Evolutionary conservation across 768 basidiomycete genomes (phyloP).

Genomic region (Chiua virens): DNA sequence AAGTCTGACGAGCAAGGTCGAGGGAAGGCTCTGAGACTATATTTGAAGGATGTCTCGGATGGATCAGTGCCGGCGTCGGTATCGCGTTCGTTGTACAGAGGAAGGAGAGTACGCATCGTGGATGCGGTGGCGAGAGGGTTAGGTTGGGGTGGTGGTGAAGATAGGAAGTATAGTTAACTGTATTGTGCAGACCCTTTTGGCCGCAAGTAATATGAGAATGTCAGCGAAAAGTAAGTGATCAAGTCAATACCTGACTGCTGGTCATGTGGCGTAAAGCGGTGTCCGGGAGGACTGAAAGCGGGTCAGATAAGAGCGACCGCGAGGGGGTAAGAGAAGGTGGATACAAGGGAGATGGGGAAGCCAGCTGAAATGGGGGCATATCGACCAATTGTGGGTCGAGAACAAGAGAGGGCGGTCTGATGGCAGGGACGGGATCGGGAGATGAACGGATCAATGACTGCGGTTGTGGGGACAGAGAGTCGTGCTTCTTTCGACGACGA

Average conservation of each 20-base stretch:
- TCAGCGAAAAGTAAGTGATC: constrained; percentile 19
- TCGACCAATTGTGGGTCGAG: constrained; percentile 28
- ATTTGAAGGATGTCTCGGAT: constrained; percentile 7
- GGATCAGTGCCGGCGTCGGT: constrained; percentile 12
- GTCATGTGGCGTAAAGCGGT: constrained; percentile 13
- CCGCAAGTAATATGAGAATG: constrained; percentile 23
- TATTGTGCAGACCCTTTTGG: constrained; percentile 21
- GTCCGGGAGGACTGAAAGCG: constrained; percentile 8
- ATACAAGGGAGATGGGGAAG: background rate
- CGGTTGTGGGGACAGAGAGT: background rate
- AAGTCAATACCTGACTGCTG: constrained; percentile 32
- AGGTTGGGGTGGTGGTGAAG: background rate
- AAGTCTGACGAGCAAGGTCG: constrained; percentile 66
- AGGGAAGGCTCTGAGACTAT: constrained; percentile 62
- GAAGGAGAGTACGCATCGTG: constrained; percentile 4
- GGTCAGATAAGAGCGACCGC: constrained; percentile 7
- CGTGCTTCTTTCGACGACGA: constrained; percentile 21
- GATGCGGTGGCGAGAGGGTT: background rate
- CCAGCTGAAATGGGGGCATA: constrained; percentile 15
- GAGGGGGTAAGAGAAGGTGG: constrained; percentile 4
- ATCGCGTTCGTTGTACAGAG: constrained; percentile 8
- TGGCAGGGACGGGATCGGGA: background rate
- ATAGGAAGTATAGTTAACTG: constrained; percentile 3
- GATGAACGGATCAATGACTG: background rate
- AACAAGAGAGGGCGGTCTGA: constrained; percentile 10